phyloP scores from a whole-genome alignment of 768 basidiomycete genomes.

The Leccinum rimulosum region DNA sequence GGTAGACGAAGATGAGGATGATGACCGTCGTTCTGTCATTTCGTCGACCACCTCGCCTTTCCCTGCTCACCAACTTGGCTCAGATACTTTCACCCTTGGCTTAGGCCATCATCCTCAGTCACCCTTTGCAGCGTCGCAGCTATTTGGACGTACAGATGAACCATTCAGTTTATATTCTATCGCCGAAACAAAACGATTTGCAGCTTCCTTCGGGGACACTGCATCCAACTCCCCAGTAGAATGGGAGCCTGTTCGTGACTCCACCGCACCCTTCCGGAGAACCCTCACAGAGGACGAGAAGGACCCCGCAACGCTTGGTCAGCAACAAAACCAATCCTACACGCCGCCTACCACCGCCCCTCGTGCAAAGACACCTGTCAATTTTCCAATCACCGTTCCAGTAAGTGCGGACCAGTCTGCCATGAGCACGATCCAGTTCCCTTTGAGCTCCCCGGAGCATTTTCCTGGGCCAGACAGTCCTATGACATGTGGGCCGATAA shows the following conservation, averaged over 20 bases:
- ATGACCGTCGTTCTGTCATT: slow-evolving; percentile 77
- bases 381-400: slow-evolving; percentile 56
- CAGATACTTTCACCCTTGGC: slow-evolving; percentile 37
- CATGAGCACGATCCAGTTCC: slow-evolving; percentile 78
- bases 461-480: slow-evolving; percentile 52
- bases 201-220: slow-evolving; percentile 54
- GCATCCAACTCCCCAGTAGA: slow-evolving; percentile 48
- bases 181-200: slow-evolving; percentile 63
- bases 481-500: slow-evolving; percentile 43
- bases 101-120: slow-evolving; percentile 67
- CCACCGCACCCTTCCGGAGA: slow-evolving; percentile 73
- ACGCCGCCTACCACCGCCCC: slow-evolving; percentile 33
- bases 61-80: slow-evolving; percentile 73
- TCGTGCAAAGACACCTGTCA: slow-evolving; percentile 51
- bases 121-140: slow-evolving; percentile 82
- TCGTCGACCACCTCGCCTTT: slow-evolving; percentile 71
- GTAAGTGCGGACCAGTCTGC: slow-evolving; percentile 45
- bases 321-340: slow-evolving; percentile 30
- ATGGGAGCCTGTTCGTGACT: slow-evolving; percentile 51
- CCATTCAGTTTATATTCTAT: slow-evolving; percentile 82
- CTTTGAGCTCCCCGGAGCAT: slow-evolving; percentile 73
- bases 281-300: slow-evolving; percentile 77
- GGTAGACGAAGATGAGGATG: slow-evolving; percentile 87
- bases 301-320: slow-evolving; percentile 45
- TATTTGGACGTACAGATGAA: slow-evolving; percentile 77